Evolutionary conservation across 2,329 filamentous ascomycete genomes (phyloP).

Genomic region (Calonectria pteridis): DNA sequence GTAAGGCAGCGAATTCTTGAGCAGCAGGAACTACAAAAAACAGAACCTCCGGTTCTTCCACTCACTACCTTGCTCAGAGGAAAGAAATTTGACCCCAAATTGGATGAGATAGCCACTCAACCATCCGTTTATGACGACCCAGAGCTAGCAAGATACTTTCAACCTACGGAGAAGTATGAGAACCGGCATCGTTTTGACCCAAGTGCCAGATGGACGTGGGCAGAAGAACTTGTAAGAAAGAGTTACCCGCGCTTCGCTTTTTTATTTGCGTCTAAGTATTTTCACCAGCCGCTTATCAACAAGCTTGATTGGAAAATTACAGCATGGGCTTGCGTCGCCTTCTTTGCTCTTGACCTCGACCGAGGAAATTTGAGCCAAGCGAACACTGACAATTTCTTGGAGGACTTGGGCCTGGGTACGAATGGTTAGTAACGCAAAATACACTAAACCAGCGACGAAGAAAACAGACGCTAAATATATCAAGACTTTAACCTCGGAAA

Average conservation of each 20-base stretch:
- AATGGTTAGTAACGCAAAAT: conserved; percentile 46
- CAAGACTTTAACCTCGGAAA: conserved; percentile 51
- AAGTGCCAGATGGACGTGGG: conserved; percentile 56
- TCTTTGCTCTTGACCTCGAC: conserved; percentile 59
- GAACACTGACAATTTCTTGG: conserved; percentile 60
- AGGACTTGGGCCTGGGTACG: conserved; percentile 56
- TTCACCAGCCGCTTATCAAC: conserved; percentile 46
- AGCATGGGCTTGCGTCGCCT: conserved; percentile 58
- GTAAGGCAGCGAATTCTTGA: conserved; percentile 23
- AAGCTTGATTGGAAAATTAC: conserved; percentile 58
- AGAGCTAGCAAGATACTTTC: conserved; percentile 53
- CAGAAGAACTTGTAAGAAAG: conserved; percentile 46
- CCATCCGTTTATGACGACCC: conserved; percentile 61
- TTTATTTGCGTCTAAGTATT: not conserved
- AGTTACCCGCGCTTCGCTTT: conserved; percentile 18
- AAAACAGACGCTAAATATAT: not conserved
- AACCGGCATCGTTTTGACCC: conserved; percentile 63
- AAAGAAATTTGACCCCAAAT: conserved; percentile 18
- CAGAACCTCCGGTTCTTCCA: conserved; percentile 28
- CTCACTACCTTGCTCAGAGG: conserved; percentile 24
- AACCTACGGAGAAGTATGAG: conserved; percentile 51
- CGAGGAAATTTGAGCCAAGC: conserved; percentile 61
- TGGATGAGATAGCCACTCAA: conserved; percentile 49
- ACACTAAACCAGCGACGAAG: too few relatives aligned
- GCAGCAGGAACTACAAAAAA: conserved; percentile 31